Evolutionary conservation across 1,284 basidiomycete genomes (phyloP).

Genomic region (Porodaedalea pini): DNA sequence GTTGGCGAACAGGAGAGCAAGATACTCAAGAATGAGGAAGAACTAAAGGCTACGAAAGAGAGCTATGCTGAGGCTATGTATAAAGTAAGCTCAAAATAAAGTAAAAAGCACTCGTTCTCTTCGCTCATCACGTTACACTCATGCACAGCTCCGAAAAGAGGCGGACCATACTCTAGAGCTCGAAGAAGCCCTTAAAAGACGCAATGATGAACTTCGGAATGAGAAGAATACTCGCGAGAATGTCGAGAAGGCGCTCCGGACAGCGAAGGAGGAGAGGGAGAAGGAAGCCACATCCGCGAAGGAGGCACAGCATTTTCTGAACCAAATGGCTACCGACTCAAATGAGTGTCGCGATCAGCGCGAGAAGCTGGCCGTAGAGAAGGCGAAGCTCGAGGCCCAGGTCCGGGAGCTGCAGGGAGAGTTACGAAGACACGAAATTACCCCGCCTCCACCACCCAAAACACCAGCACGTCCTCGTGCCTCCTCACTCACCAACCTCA

Average conservation of each 20-base stretch:
- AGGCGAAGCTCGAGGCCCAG: slow-evolving; percentile 47
- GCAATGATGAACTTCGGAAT: slow-evolving; percentile 50
- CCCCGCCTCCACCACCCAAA: slow-evolving; percentile 29
- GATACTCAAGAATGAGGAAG: slow-evolving; percentile 50
- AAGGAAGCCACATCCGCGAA: slow-evolving; percentile 45
- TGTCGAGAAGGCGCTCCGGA: slow-evolving; percentile 43
- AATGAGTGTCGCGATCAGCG: slow-evolving; percentile 42
- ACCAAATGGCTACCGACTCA: slow-evolving; percentile 52
- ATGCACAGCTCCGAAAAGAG: slow-evolving; percentile 52
- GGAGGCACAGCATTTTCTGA: slow-evolving; percentile 57
- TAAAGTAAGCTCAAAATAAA: slow-evolving; percentile 43
- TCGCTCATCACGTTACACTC: not conserved
- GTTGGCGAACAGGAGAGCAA: slow-evolving; percentile 55
- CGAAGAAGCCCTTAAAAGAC: slow-evolving; percentile 46
- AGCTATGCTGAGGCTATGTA: slow-evolving; percentile 54
- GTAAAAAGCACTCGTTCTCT: not conserved
- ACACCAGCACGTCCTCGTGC: slow-evolving; percentile 40
- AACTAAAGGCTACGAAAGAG: slow-evolving; percentile 50
- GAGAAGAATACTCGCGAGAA: slow-evolving; percentile 57
- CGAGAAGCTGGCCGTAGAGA: slow-evolving; percentile 52
- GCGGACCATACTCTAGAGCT: slow-evolving; percentile 52
- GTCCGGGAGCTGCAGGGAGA: slow-evolving; percentile 53
- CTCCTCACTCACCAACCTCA: slow-evolving; percentile 47
- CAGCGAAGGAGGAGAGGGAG: slow-evolving; percentile 49
- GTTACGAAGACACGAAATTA: slow-evolving; percentile 35